Evolutionary conservation across 2,329 filamentous ascomycete genomes (phyloP).

Genomic region (Gnomoniopsis smithogilvyi): DNA sequence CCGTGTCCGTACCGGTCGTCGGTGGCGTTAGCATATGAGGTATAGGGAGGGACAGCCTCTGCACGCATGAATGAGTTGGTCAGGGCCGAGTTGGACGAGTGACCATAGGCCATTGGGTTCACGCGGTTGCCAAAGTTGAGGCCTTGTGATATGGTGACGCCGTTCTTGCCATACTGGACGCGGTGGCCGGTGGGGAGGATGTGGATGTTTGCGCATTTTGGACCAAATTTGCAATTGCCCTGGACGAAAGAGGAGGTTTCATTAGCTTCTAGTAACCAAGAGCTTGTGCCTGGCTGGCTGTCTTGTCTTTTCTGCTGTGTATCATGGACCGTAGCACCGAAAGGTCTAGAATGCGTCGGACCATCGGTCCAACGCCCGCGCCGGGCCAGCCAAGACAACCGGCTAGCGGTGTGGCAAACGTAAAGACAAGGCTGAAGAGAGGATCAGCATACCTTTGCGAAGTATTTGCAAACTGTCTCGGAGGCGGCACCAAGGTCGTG

Average conservation of each 20-base stretch:
- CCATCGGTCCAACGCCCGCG: neutral
- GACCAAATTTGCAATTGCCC: slow-evolving; percentile 99
- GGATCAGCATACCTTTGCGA: slow-evolving; percentile 72
- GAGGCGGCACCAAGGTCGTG: slow-evolving; percentile 83
- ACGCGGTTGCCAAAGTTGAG: slow-evolving; percentile 65
- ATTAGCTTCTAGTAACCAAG: neutral
- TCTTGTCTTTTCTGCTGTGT: slow-evolving; percentile 2
- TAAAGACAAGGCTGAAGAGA: neutral
- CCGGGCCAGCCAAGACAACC: slow-evolving; percentile 12
- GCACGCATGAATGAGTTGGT: slow-evolving; percentile 71
- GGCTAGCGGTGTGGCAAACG: neutral
- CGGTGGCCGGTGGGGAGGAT: slow-evolving; percentile 89
- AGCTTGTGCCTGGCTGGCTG: neutral
- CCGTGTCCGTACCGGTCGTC: slow-evolving; percentile 39
- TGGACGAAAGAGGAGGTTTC: slow-evolving; percentile 33
- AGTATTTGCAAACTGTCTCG: slow-evolving; percentile 97
- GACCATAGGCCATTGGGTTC: slow-evolving; percentile 61
- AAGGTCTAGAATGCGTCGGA: neutral
- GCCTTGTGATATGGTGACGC: slow-evolving; percentile 57
- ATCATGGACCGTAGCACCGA: slow-evolving; percentile 12
- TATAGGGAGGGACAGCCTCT: slow-evolving; percentile 47
- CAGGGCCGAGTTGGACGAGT: slow-evolving; percentile 65
- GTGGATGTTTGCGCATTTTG: slow-evolving; percentile 95
- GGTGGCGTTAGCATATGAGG: slow-evolving; percentile 44
- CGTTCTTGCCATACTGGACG: slow-evolving; percentile 75